Percentiles rank a stretch among this genome's conserved stretches.
These are phyloP conservation scores for Daldinia bambusicola DNA, from an alignment of 495 filamentous ascomycete genomes.

Conservation along the genomic window DNA sequence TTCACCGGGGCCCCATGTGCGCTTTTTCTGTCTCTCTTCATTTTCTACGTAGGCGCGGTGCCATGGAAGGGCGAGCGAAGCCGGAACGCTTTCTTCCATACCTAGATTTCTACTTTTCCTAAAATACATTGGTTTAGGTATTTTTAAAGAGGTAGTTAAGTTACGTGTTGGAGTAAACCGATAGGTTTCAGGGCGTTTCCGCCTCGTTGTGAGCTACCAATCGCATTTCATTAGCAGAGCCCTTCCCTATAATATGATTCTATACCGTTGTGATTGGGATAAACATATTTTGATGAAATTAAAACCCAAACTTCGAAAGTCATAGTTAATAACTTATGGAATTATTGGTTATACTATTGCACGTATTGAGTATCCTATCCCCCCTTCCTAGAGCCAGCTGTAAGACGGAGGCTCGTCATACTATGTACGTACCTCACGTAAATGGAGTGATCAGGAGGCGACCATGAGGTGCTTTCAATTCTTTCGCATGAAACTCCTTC, in stretches of 20 bases:
- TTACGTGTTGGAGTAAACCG: slow-evolving; percentile 2
- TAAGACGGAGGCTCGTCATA: slow-evolving; percentile 16
- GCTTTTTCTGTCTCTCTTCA: neutral
- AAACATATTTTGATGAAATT: slow-evolving; percentile 24
- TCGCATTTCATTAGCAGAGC: slow-evolving; percentile 22
- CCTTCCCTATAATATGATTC: slow-evolving; percentile 13
- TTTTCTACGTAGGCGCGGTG: slow-evolving; percentile 2
- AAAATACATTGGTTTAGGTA: too few species aligned
- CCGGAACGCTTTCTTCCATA: slow-evolving; percentile 2
- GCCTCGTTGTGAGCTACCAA: slow-evolving; percentile 22
- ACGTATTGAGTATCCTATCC: slow-evolving; percentile 4
- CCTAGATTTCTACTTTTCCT: slow-evolving; percentile 10
- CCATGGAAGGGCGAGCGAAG: slow-evolving; percentile 35
- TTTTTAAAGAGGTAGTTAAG: slow-evolving; percentile 4
- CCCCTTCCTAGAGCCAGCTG: slow-evolving; percentile 13
- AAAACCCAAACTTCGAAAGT: neutral
- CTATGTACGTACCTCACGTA: slow-evolving; percentile 6
- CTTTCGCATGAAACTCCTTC: slow-evolving; percentile 17
- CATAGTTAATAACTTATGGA: too few species aligned
- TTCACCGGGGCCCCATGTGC: slow-evolving; percentile 26
- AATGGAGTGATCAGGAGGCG: slow-evolving; percentile 19
- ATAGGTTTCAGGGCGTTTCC: slow-evolving; percentile 27
- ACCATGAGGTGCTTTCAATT: slow-evolving; percentile 28
- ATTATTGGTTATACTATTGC: slow-evolving; percentile 14
- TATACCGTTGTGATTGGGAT: slow-evolving; percentile 16